Percentiles rank a stretch among this genome's conserved stretches.
Conservation (phyloP, 352 stramenopile species). For the Phytophthora cajani region DNA sequence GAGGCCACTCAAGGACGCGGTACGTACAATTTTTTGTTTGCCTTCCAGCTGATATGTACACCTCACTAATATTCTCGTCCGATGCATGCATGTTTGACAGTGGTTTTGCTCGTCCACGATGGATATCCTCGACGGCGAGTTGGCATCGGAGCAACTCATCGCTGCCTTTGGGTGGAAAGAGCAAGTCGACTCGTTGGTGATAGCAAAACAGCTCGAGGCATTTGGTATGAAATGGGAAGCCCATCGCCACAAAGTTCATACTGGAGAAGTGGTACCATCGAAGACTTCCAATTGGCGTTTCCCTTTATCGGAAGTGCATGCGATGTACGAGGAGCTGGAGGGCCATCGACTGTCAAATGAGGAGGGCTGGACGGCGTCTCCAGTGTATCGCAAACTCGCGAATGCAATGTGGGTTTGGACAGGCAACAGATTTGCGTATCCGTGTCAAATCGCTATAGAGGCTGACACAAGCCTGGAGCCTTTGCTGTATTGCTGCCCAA, state of each 20-base stretch:
- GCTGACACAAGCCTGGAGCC: conserved; percentile 56
- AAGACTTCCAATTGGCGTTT: conserved; percentile 32
- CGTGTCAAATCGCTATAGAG: conserved; percentile 61
- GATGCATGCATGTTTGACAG: conserved; percentile 31
- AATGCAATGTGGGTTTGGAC: conserved; percentile 78
- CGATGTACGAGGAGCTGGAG: conserved; percentile 70
- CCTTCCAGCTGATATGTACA: conserved; percentile 5
- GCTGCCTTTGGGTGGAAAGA: conserved; percentile 67
- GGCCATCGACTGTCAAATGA: conserved; percentile 34
- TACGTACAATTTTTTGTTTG: conserved; percentile 31
- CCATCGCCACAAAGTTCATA: conserved; percentile 20
- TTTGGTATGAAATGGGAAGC: conserved; percentile 48
- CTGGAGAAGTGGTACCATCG: not conserved
- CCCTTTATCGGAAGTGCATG: conserved; percentile 53
- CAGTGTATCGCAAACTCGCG: conserved; percentile 46
- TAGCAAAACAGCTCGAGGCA: conserved; percentile 62
- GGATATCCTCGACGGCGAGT: conserved; percentile 61
- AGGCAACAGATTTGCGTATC: conserved; percentile 56
- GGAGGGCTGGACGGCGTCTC: conserved; percentile 34
- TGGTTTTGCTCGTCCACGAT: conserved; percentile 69
- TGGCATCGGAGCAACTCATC: conserved; percentile 60
- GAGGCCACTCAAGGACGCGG: conserved; percentile 61
- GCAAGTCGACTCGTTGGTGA: conserved; percentile 43
- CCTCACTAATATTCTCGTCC: conserved; percentile 14
- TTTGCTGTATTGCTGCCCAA: conserved; percentile 64